Conservation (phyloP, 148 eudicot species). For the Persicaria tinctoria region DNA sequence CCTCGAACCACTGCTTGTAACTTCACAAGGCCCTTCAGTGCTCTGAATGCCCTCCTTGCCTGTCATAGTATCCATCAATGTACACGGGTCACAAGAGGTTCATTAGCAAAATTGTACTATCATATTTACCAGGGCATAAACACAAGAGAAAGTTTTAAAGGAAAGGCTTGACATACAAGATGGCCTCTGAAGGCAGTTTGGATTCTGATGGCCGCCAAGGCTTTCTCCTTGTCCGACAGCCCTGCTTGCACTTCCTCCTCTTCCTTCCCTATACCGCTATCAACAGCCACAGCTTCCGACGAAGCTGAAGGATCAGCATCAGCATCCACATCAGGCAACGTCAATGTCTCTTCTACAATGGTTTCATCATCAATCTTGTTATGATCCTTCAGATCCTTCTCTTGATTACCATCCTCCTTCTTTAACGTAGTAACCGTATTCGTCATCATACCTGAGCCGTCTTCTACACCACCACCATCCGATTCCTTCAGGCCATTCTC, state of each 20-base stretch:
- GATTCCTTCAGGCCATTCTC: neutral
- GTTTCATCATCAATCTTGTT: neutral
- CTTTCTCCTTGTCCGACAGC: neutral
- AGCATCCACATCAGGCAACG: neutral
- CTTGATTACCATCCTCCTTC: neutral
- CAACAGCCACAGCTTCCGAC: no score
- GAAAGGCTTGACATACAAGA: neutral
- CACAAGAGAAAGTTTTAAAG: neutral
- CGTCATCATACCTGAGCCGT: neutral
- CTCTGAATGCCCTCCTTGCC: slow-evolving; percentile 20
- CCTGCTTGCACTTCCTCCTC: neutral
- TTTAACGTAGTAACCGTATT: neutral
- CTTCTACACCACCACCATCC: neutral
- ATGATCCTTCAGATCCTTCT: neutral
- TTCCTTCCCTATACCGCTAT: neutral
- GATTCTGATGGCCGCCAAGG: slow-evolving; percentile 1
- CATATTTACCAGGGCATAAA: neutral
- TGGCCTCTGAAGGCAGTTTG: slow-evolving; percentile 12
- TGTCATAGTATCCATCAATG: neutral
- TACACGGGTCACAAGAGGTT: neutral
- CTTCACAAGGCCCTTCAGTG: slow-evolving; percentile 16
- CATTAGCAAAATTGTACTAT: no score
- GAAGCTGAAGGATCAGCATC: neutral
- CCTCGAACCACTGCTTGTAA: slow-evolving; percentile 19
- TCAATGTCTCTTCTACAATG: neutral